Evolutionary conservation across 2,329 filamentous ascomycete species (phyloP).

Genomic region (Colletotrichum sp.): DNA sequence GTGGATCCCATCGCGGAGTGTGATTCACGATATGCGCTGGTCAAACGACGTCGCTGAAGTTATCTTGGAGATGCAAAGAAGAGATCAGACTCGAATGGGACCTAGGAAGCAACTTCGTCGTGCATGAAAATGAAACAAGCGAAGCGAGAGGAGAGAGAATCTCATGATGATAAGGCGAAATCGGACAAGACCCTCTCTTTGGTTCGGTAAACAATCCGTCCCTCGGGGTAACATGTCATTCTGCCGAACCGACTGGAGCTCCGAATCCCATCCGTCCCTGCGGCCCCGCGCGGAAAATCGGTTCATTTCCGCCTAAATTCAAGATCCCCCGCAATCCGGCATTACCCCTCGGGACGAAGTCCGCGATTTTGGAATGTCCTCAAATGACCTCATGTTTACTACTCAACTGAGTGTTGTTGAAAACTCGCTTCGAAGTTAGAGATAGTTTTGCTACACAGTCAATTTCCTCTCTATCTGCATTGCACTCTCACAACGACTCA

Average conservation of each 20-base stretch:
- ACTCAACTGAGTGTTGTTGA: neutral
- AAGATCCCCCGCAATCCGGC: neutral
- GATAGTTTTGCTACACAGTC: accelerated
- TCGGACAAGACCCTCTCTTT: neutral
- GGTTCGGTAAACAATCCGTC: neutral
- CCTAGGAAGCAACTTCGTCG: neutral
- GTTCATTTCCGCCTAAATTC: neutral
- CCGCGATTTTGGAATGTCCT: neutral
- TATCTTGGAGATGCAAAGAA: neutral
- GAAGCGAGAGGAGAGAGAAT: neutral
- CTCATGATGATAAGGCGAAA: neutral
- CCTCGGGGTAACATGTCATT: neutral
- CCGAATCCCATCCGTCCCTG: neutral
- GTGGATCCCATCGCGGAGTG: neutral
- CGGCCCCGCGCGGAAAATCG: neutral
- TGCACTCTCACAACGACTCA: neutral
- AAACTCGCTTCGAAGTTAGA: accelerated
- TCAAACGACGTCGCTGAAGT: neutral
- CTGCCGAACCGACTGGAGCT: neutral
- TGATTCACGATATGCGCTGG: neutral
- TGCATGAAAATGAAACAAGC: neutral
- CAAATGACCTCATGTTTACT: neutral
- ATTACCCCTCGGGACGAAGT: neutral
- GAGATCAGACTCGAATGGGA: neutral
- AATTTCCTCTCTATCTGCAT: neutral